These are phyloP conservation scores for Boletellus sp. DNA, from an alignment of 768 basidiomycete genomes.

Conservation along the genomic window DNA sequence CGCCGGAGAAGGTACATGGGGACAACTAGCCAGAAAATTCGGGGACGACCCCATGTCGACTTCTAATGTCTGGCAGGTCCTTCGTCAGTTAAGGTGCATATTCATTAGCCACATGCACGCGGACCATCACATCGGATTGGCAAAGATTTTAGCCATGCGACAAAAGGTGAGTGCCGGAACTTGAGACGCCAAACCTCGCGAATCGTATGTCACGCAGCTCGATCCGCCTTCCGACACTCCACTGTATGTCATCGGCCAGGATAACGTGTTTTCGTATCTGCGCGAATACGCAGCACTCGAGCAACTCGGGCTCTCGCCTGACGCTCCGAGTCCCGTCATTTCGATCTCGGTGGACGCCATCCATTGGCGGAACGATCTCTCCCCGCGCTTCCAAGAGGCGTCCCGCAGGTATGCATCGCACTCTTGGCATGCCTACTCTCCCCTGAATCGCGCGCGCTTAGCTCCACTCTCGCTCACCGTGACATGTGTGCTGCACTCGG, in stretches of 20 bases:
- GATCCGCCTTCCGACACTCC: constrained; percentile 57
- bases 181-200: not conserved
- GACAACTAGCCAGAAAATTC: constrained; percentile 78
- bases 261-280: constrained; percentile 60
- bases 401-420: constrained; percentile 4
- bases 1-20: constrained; percentile 89
- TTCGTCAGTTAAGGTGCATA: constrained; percentile 72
- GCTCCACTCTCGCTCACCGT: constrained; percentile 40
- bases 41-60: constrained; percentile 43
- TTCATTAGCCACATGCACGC: constrained; percentile 90
- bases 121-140: constrained; percentile 87
- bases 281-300: constrained; percentile 70
- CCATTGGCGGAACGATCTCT: constrained; percentile 41
- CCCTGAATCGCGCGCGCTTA: constrained; percentile 20
- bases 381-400: constrained; percentile 5
- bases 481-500: constrained; percentile 53
- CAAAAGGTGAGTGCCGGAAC: constrained; percentile 43
- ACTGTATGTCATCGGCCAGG: constrained; percentile 66
- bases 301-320: constrained; percentile 57
- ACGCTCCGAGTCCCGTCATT: constrained; percentile 49
- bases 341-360: constrained; percentile 53
- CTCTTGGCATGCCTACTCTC: not conserved
- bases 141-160: constrained; percentile 69
- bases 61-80: constrained; percentile 49
- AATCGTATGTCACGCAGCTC: constrained; percentile 43